These are phyloP conservation scores for Crithidia bombi DNA, from an alignment of 208 protist genomes.

Conservation along the genomic window DNA sequence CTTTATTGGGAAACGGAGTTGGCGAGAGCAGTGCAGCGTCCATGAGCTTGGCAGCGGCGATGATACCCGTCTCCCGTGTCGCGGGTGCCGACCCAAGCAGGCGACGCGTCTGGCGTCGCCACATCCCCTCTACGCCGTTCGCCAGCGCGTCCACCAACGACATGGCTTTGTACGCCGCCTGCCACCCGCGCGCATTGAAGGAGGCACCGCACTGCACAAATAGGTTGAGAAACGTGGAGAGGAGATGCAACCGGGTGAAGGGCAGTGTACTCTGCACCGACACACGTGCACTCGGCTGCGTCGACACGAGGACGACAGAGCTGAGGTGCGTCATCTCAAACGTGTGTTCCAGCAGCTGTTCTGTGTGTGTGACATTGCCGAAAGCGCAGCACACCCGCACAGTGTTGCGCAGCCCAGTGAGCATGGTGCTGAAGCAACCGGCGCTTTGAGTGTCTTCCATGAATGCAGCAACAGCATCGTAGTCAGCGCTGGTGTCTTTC, in stretches of 20 bases:
- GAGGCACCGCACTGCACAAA: slow-evolving; percentile 66
- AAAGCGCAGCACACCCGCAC: slow-evolving; percentile 79
- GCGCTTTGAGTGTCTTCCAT: slow-evolving; percentile 51
- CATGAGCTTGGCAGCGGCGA: slow-evolving; percentile 1
- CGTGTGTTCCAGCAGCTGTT: slow-evolving; percentile 67
- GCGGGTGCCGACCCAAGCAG: slow-evolving; percentile 15
- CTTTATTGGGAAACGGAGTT: background rate
- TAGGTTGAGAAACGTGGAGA: slow-evolving; percentile 65
- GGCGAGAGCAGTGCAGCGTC: background rate
- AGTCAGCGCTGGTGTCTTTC: background rate
- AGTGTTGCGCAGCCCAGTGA: slow-evolving; percentile 64
- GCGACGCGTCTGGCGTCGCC: slow-evolving; percentile 47
- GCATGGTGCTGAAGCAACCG: slow-evolving; percentile 55
- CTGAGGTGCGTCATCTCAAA: slow-evolving; percentile 68
- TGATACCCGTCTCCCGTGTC: slow-evolving; percentile 16
- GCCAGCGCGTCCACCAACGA: slow-evolving; percentile 80
- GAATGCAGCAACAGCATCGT: slow-evolving; percentile 39
- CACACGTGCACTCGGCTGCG: slow-evolving; percentile 36
- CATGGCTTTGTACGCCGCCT: slow-evolving; percentile 68
- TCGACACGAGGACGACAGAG: slow-evolving; percentile 45
- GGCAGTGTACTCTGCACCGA: slow-evolving; percentile 48
- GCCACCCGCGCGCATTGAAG: slow-evolving; percentile 68
- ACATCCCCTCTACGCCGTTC: slow-evolving; percentile 83
- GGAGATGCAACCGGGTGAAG: slow-evolving; percentile 61
- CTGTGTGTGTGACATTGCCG: slow-evolving; percentile 67